These are phyloP conservation scores for Sordariomycetes sp. DNA, from an alignment of 2,329 filamentous ascomycete genomes.

Conservation along the genomic window DNA sequence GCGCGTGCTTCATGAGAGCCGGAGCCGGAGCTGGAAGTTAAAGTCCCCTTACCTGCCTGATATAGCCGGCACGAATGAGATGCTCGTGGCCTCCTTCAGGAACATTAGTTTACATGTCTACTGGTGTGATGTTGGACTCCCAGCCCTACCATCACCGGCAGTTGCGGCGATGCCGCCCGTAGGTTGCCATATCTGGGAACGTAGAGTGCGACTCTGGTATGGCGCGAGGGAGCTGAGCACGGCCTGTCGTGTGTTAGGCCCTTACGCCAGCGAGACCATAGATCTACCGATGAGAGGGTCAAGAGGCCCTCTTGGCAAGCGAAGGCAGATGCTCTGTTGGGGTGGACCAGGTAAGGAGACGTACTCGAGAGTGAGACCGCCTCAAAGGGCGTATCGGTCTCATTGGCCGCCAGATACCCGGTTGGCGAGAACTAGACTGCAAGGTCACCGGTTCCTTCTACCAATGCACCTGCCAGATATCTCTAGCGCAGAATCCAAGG, in stretches of 20 bases:
- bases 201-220: conserved; percentile 8
- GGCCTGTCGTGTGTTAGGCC: background rate
- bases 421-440: background rate
- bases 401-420: background rate
- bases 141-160: conserved; percentile 34
- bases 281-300: background rate
- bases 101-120: conserved; percentile 9
- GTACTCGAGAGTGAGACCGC: background rate
- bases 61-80: conserved; percentile 57
- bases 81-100: conserved; percentile 49
- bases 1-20: background rate
- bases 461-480: background rate
- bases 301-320: background rate
- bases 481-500: background rate
- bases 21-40: background rate
- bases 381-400: background rate
- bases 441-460: background rate
- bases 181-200: conserved; percentile 71
- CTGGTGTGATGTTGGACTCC: background rate
- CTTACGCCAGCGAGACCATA: background rate
- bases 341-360: background rate
- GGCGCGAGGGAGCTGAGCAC: background rate
- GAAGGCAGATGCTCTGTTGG: background rate
- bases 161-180: conserved; percentile 52
- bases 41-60: conserved; percentile 46